Evolutionary conservation across 345 rosid genomes (phyloP).

Genomic region (Citrus unshiu): DNA sequence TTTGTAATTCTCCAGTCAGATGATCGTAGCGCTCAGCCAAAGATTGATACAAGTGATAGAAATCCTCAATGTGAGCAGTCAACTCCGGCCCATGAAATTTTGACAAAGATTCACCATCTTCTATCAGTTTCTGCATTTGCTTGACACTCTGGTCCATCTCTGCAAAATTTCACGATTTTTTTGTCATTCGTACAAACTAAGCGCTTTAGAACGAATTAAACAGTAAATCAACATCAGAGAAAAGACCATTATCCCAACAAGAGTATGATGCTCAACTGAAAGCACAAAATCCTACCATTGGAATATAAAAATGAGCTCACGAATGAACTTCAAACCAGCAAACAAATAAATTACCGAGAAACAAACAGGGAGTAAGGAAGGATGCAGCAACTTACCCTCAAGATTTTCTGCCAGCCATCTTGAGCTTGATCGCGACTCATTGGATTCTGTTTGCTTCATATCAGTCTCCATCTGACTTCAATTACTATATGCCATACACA

Average conservation of each 20-base stretch:
- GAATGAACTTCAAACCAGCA: constrained; percentile 1
- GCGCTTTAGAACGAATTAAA: neutral
- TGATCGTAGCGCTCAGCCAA: constrained; percentile 44
- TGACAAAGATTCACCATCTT: constrained; percentile 33
- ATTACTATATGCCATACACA: neutral
- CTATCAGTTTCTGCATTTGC: constrained; percentile 45
- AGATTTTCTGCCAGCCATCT: constrained; percentile 48
- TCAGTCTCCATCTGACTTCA: constrained; percentile 16
- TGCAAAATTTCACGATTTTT: constrained; percentile 20
- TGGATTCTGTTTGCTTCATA: constrained; percentile 9
- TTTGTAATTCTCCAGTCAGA: constrained; percentile 33
- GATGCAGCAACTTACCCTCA: constrained; percentile 36
- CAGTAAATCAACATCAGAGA: neutral
- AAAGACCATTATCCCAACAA: neutral
- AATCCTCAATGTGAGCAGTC: constrained; percentile 38
- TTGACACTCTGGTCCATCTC: constrained; percentile 43
- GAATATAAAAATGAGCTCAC: neutral
- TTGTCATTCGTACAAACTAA: neutral
- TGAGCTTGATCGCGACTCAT: constrained; percentile 26
- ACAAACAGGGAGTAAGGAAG: neutral
- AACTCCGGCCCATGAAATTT: constrained; percentile 40
- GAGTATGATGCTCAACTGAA: neutral
- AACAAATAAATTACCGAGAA: neutral
- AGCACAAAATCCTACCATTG: neutral
- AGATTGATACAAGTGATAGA: constrained; percentile 39